phyloP scores from a whole-genome alignment of 2,329 filamentous ascomycete species.

The Neurospora sp. region DNA sequence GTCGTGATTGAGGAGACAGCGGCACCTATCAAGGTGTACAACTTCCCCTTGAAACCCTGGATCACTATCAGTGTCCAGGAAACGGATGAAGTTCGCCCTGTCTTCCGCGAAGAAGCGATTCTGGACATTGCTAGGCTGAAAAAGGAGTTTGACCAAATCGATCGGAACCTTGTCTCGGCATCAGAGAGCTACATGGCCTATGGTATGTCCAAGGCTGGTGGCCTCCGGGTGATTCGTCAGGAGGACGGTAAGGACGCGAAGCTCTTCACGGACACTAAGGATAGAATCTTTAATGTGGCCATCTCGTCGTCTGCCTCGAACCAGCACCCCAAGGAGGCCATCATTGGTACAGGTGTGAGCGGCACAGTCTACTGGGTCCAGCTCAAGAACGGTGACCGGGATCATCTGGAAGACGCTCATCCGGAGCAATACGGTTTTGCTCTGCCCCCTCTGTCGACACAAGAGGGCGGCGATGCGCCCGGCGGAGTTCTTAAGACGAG shows the following conservation, averaged over 20 bases:
- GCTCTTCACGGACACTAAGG: slow-evolving; percentile 81
- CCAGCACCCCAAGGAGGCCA: slow-evolving; percentile 58
- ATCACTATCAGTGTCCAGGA: slow-evolving; percentile 72
- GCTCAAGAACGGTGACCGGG: slow-evolving; percentile 65
- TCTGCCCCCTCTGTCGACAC: slow-evolving; percentile 73
- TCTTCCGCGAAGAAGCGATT: slow-evolving; percentile 68
- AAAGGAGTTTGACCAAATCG: slow-evolving; percentile 96
- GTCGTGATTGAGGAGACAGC: slow-evolving; percentile 54
- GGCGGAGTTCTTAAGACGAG: slow-evolving; percentile 93
- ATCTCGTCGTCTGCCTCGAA: slow-evolving; percentile 60
- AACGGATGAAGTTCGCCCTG: slow-evolving; percentile 44
- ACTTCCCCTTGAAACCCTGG: slow-evolving; percentile 95
- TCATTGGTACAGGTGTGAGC: slow-evolving; percentile 87
- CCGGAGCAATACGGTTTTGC: slow-evolving; percentile 81
- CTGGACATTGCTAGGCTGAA: slow-evolving; percentile 91
- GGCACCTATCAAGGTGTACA: slow-evolving; percentile 69
- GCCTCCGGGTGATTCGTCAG: slow-evolving; percentile 86
- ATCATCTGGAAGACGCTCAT: slow-evolving; percentile 67
- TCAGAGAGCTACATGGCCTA: slow-evolving; percentile 90
- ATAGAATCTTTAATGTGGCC: slow-evolving; percentile 90
- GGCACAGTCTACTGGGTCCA: slow-evolving; percentile 95
- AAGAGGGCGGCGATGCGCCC: slow-evolving; percentile 74
- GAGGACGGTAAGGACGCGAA: slow-evolving; percentile 87
- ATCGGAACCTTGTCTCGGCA: slow-evolving; percentile 83
- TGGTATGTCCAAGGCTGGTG: slow-evolving; percentile 85